Evolutionary conservation across 2,329 filamentous ascomycete species (phyloP).

Genomic region (Capronia americana): DNA sequence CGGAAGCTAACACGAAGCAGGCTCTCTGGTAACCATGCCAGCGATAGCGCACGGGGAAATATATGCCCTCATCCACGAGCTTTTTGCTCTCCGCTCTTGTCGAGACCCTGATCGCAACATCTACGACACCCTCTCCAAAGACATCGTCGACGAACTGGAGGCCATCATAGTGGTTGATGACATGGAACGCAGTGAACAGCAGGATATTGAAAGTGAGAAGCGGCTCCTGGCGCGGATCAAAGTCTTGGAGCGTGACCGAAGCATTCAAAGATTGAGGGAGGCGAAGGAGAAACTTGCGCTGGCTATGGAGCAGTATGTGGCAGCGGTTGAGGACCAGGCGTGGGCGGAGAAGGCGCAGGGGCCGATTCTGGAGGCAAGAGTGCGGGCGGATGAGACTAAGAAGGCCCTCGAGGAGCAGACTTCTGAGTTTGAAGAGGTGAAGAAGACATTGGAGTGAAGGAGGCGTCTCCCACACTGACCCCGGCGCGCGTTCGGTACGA

Average conservation of each 20-base stretch:
- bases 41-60: not conserved
- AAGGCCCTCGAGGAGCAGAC: not conserved
- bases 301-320: conserved; percentile 1
- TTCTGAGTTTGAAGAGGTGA: not conserved
- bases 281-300: not conserved
- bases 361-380: not conserved
- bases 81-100: conserved; percentile 1
- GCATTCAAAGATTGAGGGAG: not conserved
- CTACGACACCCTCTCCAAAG: not conserved
- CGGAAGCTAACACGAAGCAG: not conserved
- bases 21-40: not conserved
- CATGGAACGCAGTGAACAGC: not conserved
- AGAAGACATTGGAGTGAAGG: not conserved
- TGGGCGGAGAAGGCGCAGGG: not conserved
- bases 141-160: not conserved
- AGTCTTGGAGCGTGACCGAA: not conserved
- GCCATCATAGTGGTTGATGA: not conserved
- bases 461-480: not conserved
- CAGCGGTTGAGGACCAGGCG: not conserved
- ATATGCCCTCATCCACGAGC: not conserved
- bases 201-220: not conserved
- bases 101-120: not conserved
- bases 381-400: not conserved
- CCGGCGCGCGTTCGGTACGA: not conserved
- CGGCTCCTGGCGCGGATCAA: not conserved